Percentiles rank a stretch among this genome's conserved stretches.
phyloP scores from a whole-genome alignment of 345 rosid genomes.

The Draba incana region DNA sequence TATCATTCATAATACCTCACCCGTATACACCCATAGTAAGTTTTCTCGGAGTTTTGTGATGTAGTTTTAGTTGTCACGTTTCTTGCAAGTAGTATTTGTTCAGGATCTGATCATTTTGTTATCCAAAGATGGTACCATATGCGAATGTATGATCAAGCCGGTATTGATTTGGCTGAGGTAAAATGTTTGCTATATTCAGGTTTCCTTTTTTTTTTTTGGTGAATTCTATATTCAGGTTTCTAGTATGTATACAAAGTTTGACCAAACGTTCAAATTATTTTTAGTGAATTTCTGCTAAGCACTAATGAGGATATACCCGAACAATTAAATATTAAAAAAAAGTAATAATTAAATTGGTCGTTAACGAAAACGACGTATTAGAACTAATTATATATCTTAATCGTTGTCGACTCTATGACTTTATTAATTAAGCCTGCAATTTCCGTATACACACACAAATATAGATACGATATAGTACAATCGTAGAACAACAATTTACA shows the following conservation, averaged over 20 bases:
- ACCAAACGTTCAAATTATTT: neutral
- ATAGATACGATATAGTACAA: slow-evolving; percentile 5
- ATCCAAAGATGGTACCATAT: neutral
- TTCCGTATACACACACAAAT: neutral
- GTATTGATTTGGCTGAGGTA: slow-evolving; percentile 6
- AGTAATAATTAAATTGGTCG: neutral
- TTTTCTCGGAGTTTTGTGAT: neutral
- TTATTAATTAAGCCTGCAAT: slow-evolving; percentile 11
- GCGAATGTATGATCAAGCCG: neutral
- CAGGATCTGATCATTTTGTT: neutral
- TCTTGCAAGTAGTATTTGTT: neutral
- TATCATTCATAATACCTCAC: too few relatives aligned
- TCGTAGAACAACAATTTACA: neutral
- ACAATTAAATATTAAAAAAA: slow-evolving; percentile 1
- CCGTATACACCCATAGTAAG: neutral
- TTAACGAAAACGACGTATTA: slow-evolving; percentile 26
- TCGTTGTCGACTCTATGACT: slow-evolving; percentile 19
- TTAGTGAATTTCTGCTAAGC: neutral
- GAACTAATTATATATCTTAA: slow-evolving; percentile 14
- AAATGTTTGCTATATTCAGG: neutral
- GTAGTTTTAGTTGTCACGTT: neutral
- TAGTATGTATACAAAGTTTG: neutral
- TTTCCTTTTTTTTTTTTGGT: too few relatives aligned
- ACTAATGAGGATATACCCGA: slow-evolving; percentile 28
- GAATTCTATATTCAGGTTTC: neutral